Evolutionary conservation across 2,329 filamentous ascomycete genomes (phyloP), one percentile per base, ranked within the genome.

Genomic region (Aspergillus pseudoterreus): DNA sequence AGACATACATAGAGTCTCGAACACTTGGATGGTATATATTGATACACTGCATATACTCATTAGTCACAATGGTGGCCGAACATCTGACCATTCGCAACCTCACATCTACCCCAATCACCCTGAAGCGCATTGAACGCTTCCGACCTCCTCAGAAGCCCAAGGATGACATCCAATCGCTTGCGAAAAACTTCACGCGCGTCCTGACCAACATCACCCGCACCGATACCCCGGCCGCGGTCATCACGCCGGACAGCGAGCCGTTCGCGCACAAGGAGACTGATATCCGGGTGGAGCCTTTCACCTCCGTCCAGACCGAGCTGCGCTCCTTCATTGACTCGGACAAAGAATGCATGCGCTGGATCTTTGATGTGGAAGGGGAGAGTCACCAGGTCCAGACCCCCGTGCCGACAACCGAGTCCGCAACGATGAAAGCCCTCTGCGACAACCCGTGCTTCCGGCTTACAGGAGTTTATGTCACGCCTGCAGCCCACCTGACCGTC

Each of bases 11-110:
- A 30, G 9, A 30, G 27, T 8, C 27, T 30, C 8, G 9, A 30
- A 27, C 24, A 27, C 24, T 19, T 4, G 4, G 19, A 3, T 19
- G 19, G 19, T 27, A 9, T 9, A 27, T 27, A 30, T 11, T 30
- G 27, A 30, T 38, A 38, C 43, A 35, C 30, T 33, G 12, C 19
- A 15, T 44, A 43, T 14, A 32, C 44, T 43, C 42, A 19, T 33
- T 8, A 17, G 24, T 47, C 21, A 53, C 42, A 43, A 60, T 75
- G 71, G 69, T 67, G 43, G 70, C 70, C 38, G 64, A 73, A 50
- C 52, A 63, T 30, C 75, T 96, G 59, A 88, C 82, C 4, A 82
- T 96, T 63, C 90, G 92, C 63, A 96, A 96, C 70, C 76, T 95
- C 58, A 92, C 89, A 42, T 77, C 82, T 51, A 85, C 82, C 45